Conservation (phyloP, 108 stramenopile species). For the Seminavis robusta region DNA sequence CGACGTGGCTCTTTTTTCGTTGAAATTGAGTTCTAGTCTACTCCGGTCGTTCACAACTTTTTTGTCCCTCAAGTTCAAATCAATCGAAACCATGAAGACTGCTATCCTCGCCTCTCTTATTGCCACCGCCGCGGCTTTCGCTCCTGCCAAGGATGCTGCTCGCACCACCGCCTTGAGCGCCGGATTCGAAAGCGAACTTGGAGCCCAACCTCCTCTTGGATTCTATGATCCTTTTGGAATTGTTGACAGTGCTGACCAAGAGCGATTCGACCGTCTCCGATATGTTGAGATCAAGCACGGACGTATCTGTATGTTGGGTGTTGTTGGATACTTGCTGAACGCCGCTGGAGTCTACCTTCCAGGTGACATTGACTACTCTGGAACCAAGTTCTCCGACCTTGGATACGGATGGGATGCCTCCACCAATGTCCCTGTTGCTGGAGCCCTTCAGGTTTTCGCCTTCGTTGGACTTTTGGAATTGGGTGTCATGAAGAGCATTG, state of each 20-base stretch:
- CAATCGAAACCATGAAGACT: slow-evolving; percentile 43
- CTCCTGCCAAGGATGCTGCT: slow-evolving; percentile 29
- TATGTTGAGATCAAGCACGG: slow-evolving; percentile 75
- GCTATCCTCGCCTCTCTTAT: slow-evolving; percentile 36
- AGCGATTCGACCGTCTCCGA: slow-evolving; percentile 50
- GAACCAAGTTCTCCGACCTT: slow-evolving; percentile 37
- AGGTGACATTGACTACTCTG: slow-evolving; percentile 37
- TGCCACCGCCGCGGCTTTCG: slow-evolving; percentile 36
- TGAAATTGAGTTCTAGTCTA: no score
- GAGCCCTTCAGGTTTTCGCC: slow-evolving; percentile 46
- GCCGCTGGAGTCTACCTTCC: slow-evolving; percentile 50
- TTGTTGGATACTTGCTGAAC: slow-evolving; percentile 52
- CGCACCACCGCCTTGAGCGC: slow-evolving; percentile 46
- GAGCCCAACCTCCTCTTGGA: slow-evolving; percentile 11
- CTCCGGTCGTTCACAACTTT: no score
- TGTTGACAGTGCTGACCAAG: slow-evolving; percentile 14
- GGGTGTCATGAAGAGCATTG: slow-evolving; percentile 49
- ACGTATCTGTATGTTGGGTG: slow-evolving; percentile 40
- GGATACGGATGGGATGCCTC: slow-evolving; percentile 46
- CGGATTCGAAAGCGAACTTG: no score
- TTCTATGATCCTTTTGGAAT: slow-evolving; percentile 28
- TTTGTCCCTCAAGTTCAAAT: no score
- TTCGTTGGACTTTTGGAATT: slow-evolving; percentile 63
- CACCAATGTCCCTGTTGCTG: slow-evolving; percentile 37
- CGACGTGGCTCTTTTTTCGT: no score